Evolutionary conservation across 164 flowering plant species (phyloP).

Genomic region (Umbellularia californica): DNA sequence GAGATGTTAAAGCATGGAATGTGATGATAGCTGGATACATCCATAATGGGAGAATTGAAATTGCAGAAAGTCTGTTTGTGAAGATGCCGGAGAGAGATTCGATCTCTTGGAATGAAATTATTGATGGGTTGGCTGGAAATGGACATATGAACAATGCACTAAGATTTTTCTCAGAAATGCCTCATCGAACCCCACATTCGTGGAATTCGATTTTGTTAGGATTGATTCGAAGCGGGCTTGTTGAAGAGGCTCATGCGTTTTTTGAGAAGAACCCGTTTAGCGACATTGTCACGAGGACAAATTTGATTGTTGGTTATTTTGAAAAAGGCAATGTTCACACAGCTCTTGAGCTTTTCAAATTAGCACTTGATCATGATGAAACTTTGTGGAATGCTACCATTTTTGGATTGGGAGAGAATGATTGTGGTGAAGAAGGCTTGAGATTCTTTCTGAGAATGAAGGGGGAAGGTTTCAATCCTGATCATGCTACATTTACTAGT

Average conservation of each 20-base stretch:
- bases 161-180: conserved; percentile 40
- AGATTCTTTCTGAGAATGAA: conserved; percentile 47
- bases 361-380: conserved; percentile 40
- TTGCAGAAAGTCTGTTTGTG: conserved; percentile 45
- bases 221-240: conserved; percentile 32
- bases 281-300: conserved; percentile 49
- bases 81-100: conserved; percentile 44
- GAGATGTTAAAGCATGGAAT: conserved; percentile 59
- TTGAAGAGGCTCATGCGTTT: conserved; percentile 51
- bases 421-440: conserved; percentile 51
- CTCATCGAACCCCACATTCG: conserved; percentile 28
- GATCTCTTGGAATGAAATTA: conserved; percentile 42
- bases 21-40: conserved; percentile 46
- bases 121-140: conserved; percentile 38
- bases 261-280: conserved; percentile 44
- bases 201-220: conserved; percentile 52
- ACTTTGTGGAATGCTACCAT: conserved; percentile 59
- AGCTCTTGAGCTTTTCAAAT: conserved; percentile 38
- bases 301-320: conserved; percentile 55
- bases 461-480: conserved; percentile 28
- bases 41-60: conserved; percentile 28
- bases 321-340: conserved; percentile 33
- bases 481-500: conserved; percentile 56
- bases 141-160: conserved; percentile 37
- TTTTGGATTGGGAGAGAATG: conserved; percentile 56